Percentiles rank a stretch among this genome's conserved stretches.
These are phyloP conservation scores for Kodamaea restingae DNA, from an alignment of 805 yeast genomes.

Conservation along the genomic window DNA sequence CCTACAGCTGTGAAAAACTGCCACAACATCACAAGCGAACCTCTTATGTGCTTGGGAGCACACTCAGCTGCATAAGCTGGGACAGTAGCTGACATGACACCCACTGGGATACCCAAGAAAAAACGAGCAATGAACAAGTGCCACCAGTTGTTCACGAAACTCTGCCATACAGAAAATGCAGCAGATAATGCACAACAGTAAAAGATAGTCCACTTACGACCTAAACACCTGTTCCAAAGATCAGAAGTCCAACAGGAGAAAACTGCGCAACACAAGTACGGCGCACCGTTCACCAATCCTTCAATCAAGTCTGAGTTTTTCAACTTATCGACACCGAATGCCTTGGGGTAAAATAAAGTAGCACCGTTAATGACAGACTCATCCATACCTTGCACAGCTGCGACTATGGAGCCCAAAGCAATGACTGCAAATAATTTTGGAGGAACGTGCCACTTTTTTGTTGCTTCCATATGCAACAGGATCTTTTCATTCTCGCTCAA, in stretches of 20 bases:
- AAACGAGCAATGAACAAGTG: slow-evolving; percentile 59
- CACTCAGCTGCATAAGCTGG: slow-evolving; percentile 67
- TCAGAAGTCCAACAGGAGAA: slow-evolving; percentile 62
- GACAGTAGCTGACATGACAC: slow-evolving; percentile 63
- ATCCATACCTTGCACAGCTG: slow-evolving; percentile 75
- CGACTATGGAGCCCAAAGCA: slow-evolving; percentile 61
- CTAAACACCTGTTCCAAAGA: slow-evolving; percentile 45
- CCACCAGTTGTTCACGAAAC: slow-evolving; percentile 56
- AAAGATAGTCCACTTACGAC: slow-evolving; percentile 60
- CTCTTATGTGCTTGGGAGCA: slow-evolving; percentile 55
- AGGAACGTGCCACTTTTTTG: slow-evolving; percentile 42
- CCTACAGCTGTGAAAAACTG: slow-evolving; percentile 76
- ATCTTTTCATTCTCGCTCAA: slow-evolving; percentile 41
- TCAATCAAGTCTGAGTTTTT: slow-evolving; percentile 51
- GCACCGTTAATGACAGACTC: slow-evolving; percentile 72
- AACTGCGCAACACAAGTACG: slow-evolving; percentile 56
- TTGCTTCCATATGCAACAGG: slow-evolving; percentile 48
- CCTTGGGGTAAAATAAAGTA: slow-evolving; percentile 52
- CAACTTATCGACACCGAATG: slow-evolving; percentile 43
- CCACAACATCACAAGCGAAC: slow-evolving; percentile 68
- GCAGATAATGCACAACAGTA: slow-evolving; percentile 57
- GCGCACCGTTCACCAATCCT: slow-evolving; percentile 63
- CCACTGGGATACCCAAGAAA: slow-evolving; percentile 59
- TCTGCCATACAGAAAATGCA: slow-evolving; percentile 65
- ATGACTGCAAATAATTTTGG: slow-evolving; percentile 48